Base-by-base conservation (phyloP, 352 stramenopile genomes). In the Globisporangium nodosum region DNA sequence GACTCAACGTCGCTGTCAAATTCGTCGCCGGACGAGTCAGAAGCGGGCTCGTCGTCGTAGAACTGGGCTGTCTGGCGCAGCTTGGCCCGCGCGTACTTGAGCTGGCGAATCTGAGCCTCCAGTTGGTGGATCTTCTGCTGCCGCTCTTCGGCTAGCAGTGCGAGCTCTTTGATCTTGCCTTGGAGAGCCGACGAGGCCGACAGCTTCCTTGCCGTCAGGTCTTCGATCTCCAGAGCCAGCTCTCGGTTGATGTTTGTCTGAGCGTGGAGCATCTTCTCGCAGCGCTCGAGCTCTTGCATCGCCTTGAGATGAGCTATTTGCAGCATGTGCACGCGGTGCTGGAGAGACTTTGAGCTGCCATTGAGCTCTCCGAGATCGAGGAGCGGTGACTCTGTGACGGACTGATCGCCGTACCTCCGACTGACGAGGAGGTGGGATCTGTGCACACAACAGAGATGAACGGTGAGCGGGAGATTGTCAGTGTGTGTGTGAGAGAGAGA, bases 201-300 rank as follows among this genome's bases (percentile, higher is more conserved):
- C 15, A 96, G 75, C 43, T 88, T 90, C 30, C 74, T 73, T 7
- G 71, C 77, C 3, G 84, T 92, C 3, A 96, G 49, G 52, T 97
- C 86, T 54, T 97, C 88, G 35, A 98, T 86, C 61, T 98, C 92
- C 37, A 92, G 68, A 31, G 92, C 73, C 15, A 98, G 72, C 61
- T 98, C 92, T 15, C 85, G 74, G 60, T 98, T 98, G 66, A 98
- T 98, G 47, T 84, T 92, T n/a, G 85, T 96, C 66, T 98, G 93
- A 3, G 90, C 89, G 42, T 97, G 88, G 12, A 98, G 76, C 91
- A 98, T 98, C 64, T 94, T 89, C 57, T 98, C 93, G 45, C 88
- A 89, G 2, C 92, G 72, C 67, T 98, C 93, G 11, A 97, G 69
- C 56, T 98, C 93, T 54, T 96, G 87, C 56, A 90, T 90, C 9